These are phyloP conservation scores for Plasmodium berghei DNA, from an alignment of 169 alveolate genomes.

Conservation along the genomic window DNA sequence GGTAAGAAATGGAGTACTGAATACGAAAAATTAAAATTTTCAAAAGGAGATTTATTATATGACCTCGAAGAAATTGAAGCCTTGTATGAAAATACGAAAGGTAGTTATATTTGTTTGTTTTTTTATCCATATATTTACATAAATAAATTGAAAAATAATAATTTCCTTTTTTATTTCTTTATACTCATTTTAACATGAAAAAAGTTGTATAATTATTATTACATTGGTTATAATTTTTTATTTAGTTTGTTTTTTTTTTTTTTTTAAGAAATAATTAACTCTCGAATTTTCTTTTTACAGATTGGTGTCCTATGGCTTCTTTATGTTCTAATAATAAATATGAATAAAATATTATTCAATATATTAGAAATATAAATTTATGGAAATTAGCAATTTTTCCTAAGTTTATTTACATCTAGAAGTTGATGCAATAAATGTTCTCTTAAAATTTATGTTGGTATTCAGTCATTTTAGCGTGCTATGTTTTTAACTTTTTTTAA, in stretches of 20 bases:
- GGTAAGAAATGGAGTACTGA: constrained; percentile 75
- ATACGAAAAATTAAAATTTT: constrained; percentile 37
- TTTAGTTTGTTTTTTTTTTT: no score
- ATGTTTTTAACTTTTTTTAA: no score
- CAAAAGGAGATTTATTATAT: constrained; percentile 23
- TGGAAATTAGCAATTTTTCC: background rate
- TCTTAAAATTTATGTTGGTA: no score
- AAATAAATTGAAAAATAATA: background rate
- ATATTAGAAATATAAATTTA: background rate
- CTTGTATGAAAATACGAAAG: constrained; percentile 47
- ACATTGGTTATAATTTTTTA: no score
- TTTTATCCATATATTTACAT: background rate
- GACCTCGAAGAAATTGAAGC: constrained; percentile 48
- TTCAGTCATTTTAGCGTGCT: no score
- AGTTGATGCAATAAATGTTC: no score
- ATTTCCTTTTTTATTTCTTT: background rate
- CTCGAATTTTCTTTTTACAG: constrained; percentile 6
- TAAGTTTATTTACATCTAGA: no score
- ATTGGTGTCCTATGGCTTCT: constrained; percentile 71
- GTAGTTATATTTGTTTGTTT: constrained; percentile 6
- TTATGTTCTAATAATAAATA: constrained; percentile 41
- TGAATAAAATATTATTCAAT: constrained; percentile 6
- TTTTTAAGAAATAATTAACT: no score
- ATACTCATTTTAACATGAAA: background rate
- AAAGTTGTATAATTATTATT: no score